Base-by-base conservation (phyloP, 1,284 basidiomycete species). In the Papiliotrema flavescens region DNA sequence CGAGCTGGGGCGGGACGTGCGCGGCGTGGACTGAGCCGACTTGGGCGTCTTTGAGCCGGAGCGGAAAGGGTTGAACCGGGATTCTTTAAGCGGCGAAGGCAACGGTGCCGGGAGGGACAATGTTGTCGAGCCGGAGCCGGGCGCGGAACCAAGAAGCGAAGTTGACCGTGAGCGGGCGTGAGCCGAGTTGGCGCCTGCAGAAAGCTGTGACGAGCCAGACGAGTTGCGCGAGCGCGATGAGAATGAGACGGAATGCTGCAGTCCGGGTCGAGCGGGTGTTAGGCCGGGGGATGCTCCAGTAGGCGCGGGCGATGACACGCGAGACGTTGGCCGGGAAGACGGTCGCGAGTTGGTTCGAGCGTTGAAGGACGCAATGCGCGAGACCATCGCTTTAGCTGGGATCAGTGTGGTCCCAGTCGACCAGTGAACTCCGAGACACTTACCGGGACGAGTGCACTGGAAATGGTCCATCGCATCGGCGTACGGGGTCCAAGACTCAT, bases 381-480 rank as follows among this genome's bases (percentile, higher is more conserved):
- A 45, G 4, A 43, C 42, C 17, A 52, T 17, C 9, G 50, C 50
- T 37, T 37, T 36, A 26, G 50, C 50, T 52, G 40, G 19, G 35
- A 26, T 49, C 17, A 49, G 39, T 6, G 9, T 2, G 15, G 7
- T 15, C 20, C 32, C 35, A 28, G 13, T 36, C 47, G 19, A n/a
- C n/a, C 34, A 14, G 19, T 35, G 49, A 11, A n/a, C n/a, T n/a
- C n/a, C 49, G 20, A 14, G 17, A n/a, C n/a, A 60, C 62, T 62
- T 51, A 67, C 65, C 50, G 24, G 64, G 57, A n/a, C 60, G 55
- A 7, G 65, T 69, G 32, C 53, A 64, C n/a, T 57, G 43, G 57
- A 71, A 64, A 47, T 67, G 51, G 35, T 70, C 70, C 60, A 72
- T 59, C 23, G 65, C 67, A 3, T 70, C 57, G 19, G 61, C 61